phyloP scores from a whole-genome alignment of 495 filamentous ascomycete genomes.

The Xylona heveae region DNA sequence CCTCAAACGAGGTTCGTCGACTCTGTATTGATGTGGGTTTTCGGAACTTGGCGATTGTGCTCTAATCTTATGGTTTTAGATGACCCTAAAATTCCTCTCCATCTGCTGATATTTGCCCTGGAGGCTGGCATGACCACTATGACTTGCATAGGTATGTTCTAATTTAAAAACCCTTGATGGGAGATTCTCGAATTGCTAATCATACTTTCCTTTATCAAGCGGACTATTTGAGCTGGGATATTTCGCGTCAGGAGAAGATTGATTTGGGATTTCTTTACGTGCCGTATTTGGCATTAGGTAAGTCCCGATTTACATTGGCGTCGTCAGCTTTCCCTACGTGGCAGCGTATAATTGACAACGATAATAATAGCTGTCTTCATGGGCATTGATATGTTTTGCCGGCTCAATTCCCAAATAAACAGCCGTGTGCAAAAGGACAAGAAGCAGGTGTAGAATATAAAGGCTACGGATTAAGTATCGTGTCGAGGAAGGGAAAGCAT shows the following conservation, averaged over 20 bases:
- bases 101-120: conserved; percentile 45
- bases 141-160: conserved; percentile 41
- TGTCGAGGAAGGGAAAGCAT: too few species aligned
- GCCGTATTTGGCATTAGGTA: conserved; percentile 53
- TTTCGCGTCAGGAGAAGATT: conserved; percentile 29
- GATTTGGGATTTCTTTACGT: conserved; percentile 42
- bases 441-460: too few species aligned
- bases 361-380: conserved; percentile 26
- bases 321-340: background rate
- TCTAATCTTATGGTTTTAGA: conserved; percentile 16
- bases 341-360: background rate
- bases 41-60: background rate
- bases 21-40: conserved; percentile 9
- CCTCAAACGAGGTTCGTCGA: conserved; percentile 25
- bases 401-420: too few species aligned
- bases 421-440: too few species aligned
- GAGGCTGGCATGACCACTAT: conserved; percentile 52
- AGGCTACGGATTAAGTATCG: too few species aligned
- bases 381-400: conserved; percentile 29
- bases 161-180: conserved; percentile 16
- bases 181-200: conserved; percentile 6
- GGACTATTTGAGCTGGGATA: conserved; percentile 29
- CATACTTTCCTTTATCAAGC: background rate
- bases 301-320: conserved; percentile 14
- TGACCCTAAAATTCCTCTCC: conserved; percentile 34